Evolutionary conservation across 345 rosid species (phyloP), one percentile per base, ranked within the genome.

Genomic region (Citrus unshiu): DNA sequence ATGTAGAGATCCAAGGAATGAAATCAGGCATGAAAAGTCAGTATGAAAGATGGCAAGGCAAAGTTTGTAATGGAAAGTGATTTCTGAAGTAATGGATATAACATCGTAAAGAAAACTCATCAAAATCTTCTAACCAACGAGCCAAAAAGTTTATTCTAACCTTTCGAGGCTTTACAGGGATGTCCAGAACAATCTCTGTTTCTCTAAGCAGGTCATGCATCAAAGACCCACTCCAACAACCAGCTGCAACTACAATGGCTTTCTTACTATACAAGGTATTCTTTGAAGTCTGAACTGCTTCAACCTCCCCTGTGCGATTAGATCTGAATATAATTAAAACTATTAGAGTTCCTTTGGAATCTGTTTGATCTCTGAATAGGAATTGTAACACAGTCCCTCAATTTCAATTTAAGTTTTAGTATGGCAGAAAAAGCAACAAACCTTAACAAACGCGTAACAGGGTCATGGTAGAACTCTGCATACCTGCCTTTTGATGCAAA

Each of bases 131-230:
- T 46, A 46, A 46, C 0, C 51, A 3, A 46, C 0, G 1, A 46
- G 5, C 51, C 3, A 46, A 46, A 70, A 68, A 58, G 61, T 68
- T 29, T 56, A 74, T 73, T 60, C 83, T 22, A 43, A 93, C 98
- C 97, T 95, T 95, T 30, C 98, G 87, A 78, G 99, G 99, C 85
- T 88, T 91, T 72, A 95, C 92, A 79, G 93, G 96, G 72, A 91
- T 83, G 21, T 88, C 85, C 71, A 90, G 56, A 3, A 74, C 46
- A 22, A 87, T 76, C 68, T 89, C 79, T 78, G 84, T 85, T 51
- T 86, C 91, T 77, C 80, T 88, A 75, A 91, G 79, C 68, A 93
- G 77, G 43, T 90, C 86, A 67, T 81, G 84, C 88, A 88, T 86
- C 82, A 93, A 79, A 85, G 93, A 84, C 12, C 96, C 95, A 85